Evolutionary conservation across 257 asterid species (phyloP), one percentile per base, ranked within the genome.

Genomic region (Nicotiana obtusifolia): DNA sequence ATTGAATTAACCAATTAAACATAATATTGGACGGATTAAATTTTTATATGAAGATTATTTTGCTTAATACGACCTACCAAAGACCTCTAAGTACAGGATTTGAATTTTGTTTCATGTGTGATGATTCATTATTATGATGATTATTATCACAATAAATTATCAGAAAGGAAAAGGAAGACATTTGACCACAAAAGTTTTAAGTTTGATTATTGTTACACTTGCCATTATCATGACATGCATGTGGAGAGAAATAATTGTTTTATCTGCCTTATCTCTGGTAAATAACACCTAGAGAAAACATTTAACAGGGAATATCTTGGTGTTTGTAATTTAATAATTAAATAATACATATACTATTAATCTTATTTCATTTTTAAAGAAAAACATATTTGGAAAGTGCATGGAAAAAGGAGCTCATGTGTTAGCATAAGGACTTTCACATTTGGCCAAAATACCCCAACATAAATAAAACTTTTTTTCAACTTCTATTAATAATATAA

Each of bases 261-360:
- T 62, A 30, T 78, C 52, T 73, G 49, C 87, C 89, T 75, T 73
- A 73, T 80, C 79, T 65, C 84, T 87, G 84, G 60, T 82, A 79
- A 87, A 79, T 82, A 87, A 87, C 17, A 84, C 89, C 87, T 80
- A 84, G 89, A 87, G 89, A 84, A 84, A 66, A 59, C 82, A 52
- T 84, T 65, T 76, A 84, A 30, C 77, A 64, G 22, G 35, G 87
- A 84, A 84, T 84, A 84, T 84, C 80, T 86, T 82, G 89, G 83
- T 33, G 22, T 16, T 15, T 81, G 87, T 71, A 81, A 41, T 67
- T 19, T 57, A 15, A 16, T 49, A 75, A 75, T 49, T 56, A 49
- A 30, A 47, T 41, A 24, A n/a, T 20, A 47, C 22, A 30, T 69
- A 28, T 14, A 7, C 5, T 41, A 41, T 11, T 41, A 47, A 13